Percentiles rank a stretch among this genome's conserved stretches.
Evolutionary conservation across 179 eudicot genomes (phyloP).

Genomic region (Amaranthus tricolor): DNA sequence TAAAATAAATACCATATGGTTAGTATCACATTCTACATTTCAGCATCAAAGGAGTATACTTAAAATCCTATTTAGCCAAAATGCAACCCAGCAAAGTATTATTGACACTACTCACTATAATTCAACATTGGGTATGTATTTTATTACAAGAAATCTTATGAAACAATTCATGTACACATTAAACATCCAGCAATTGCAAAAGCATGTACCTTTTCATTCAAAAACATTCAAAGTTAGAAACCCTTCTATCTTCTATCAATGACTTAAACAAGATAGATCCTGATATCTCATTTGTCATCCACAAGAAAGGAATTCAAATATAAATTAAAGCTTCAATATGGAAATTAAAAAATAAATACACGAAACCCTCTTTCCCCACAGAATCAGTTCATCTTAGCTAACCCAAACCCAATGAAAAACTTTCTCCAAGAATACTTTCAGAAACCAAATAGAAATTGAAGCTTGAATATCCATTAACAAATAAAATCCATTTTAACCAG

Average conservation of each 20-base stretch:
- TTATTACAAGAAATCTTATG: not conserved
- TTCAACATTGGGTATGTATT: not conserved
- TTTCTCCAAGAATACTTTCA: not conserved
- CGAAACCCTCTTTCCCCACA: conserved; percentile 16
- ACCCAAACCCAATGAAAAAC: not conserved
- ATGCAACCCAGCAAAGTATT: not conserved
- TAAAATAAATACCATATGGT: too few species aligned
- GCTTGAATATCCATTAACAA: conserved; percentile 10
- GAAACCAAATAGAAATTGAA: not conserved
- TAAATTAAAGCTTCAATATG: not conserved
- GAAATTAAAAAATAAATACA: not conserved
- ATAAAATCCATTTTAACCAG: conserved; percentile 7
- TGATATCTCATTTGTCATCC: too few species aligned
- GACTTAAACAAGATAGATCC: too few species aligned
- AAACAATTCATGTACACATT: not conserved
- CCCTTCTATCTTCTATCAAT: not conserved
- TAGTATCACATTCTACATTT: too few species aligned
- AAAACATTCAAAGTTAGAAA: not conserved
- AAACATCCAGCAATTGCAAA: not conserved
- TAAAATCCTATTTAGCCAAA: not conserved
- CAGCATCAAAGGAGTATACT: too few species aligned
- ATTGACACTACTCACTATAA: too few species aligned
- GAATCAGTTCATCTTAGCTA: not conserved
- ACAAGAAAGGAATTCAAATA: too few species aligned
- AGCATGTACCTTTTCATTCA: not conserved